phyloP scores from a whole-genome alignment of 306 rosid genomes.

The Parietaria judaica region DNA sequence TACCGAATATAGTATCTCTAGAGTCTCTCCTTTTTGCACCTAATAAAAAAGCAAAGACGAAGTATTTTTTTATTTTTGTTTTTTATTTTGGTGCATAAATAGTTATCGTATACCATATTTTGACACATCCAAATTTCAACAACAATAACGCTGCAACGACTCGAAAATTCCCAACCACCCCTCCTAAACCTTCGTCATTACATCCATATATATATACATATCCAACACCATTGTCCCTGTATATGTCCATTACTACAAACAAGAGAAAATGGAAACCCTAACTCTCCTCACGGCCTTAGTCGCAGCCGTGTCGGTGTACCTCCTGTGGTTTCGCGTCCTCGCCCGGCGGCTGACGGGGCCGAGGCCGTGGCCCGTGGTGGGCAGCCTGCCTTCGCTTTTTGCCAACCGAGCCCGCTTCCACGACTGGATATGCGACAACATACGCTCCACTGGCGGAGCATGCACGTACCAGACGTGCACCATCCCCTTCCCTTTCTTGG shows the following conservation, averaged over 20 bases:
- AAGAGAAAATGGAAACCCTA: constrained; percentile 32
- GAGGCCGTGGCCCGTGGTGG: constrained; percentile 51
- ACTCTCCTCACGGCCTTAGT: constrained; percentile 28
- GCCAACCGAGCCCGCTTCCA: constrained; percentile 56
- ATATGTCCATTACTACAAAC: not conserved
- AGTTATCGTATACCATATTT: constrained; percentile 13
- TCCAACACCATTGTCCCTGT: not conserved
- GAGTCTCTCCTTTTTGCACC: too few relatives aligned
- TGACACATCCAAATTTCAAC: constrained; percentile 16
- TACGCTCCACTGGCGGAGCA: constrained; percentile 37
- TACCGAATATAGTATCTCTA: too few relatives aligned
- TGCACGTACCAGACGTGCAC: constrained; percentile 81
- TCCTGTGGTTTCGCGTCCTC: constrained; percentile 53
- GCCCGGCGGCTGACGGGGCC: constrained; percentile 67
- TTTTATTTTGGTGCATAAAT: too few relatives aligned
- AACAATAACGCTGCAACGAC: constrained; percentile 15
- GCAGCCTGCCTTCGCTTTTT: constrained; percentile 65
- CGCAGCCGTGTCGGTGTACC: constrained; percentile 30
- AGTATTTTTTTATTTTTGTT: not conserved
- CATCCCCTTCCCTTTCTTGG: constrained; percentile 65
- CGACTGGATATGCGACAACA: constrained; percentile 69
- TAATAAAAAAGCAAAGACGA: not conserved
- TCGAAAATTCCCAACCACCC: constrained; percentile 54
- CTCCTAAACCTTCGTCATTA: constrained; percentile 32
- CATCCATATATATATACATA: constrained; percentile 16